Evolutionary conservation across 1,284 basidiomycete species (phyloP).

Genomic region (Stereum hirsutum): DNA sequence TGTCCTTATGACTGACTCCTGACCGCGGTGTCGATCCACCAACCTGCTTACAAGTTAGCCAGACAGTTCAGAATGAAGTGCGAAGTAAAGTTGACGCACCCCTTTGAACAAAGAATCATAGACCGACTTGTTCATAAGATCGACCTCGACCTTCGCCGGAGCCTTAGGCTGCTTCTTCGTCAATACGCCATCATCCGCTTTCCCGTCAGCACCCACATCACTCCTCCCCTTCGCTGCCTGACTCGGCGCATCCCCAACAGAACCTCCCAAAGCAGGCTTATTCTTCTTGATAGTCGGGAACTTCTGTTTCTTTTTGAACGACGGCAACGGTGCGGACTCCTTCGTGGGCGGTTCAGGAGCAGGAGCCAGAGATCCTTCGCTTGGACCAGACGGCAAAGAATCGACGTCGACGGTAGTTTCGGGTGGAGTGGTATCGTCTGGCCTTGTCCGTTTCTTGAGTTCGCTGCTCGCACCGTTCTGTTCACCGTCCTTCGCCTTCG

Average conservation of each 20-base stretch:
- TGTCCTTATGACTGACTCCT: constrained; percentile 48
- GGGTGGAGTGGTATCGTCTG: constrained; percentile 3
- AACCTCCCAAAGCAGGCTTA: constrained; percentile 28
- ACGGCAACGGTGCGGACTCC: constrained; percentile 17
- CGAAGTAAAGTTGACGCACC: constrained; percentile 28
- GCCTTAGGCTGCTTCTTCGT: constrained; percentile 24
- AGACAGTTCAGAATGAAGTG: constrained; percentile 1
- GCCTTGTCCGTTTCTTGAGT: neutral
- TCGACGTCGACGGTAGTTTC: too few relatives aligned
- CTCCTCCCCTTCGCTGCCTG: constrained; percentile 16
- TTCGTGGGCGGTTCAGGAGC: constrained; percentile 11
- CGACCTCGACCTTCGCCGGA: constrained; percentile 44
- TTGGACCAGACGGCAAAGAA: too few relatives aligned
- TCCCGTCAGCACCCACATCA: constrained; percentile 14
- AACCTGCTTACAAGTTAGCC: constrained; percentile 20
- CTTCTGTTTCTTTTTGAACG: constrained; percentile 50
- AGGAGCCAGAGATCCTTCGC: neutral
- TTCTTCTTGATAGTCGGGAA: constrained; percentile 69
- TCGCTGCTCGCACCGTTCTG: neutral
- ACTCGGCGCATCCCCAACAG: constrained; percentile 17
- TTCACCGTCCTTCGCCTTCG: neutral
- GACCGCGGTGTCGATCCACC: constrained; percentile 47
- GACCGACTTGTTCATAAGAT: constrained; percentile 49
- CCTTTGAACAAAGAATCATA: constrained; percentile 61
- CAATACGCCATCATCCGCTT: constrained; percentile 11